phyloP scores from a whole-genome alignment of 306 rosid genomes.

The Acacia crassicarpa region DNA sequence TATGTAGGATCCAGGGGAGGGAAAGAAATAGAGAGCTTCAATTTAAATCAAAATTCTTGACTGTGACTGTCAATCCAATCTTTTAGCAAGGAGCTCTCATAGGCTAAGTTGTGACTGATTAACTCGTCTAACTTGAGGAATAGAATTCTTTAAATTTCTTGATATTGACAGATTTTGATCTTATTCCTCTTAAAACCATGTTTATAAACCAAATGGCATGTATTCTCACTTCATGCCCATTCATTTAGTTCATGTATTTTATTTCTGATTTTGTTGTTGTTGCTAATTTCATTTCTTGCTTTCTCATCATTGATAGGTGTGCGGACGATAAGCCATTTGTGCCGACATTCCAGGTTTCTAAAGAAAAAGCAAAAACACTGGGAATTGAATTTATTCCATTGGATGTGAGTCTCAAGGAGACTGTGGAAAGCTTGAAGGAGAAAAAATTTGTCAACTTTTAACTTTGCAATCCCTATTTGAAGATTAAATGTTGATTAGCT shows the following conservation, averaged over 20 bases:
- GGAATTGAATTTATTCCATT: conserved; percentile 8
- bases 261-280: not conserved
- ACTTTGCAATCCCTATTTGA: not conserved
- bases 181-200: not conserved
- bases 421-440: conserved; percentile 5
- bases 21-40: too few species aligned
- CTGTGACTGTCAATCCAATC: too few species aligned
- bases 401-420: not conserved
- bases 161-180: not conserved
- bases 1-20: not conserved
- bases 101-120: not conserved
- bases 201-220: not conserved
- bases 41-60: too few species aligned
- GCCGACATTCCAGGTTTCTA: not conserved
- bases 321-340: not conserved
- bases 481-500: not conserved
- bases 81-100: not conserved
- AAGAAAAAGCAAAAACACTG: not conserved
- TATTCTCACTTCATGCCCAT: not conserved
- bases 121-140: not conserved
- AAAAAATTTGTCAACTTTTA: not conserved
- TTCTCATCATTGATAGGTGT: not conserved
- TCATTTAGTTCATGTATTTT: not conserved
- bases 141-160: not conserved
- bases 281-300: not conserved